Base-by-base conservation (phyloP, 768 basidiomycete species). In the Cyclocybe aegerita region DNA sequence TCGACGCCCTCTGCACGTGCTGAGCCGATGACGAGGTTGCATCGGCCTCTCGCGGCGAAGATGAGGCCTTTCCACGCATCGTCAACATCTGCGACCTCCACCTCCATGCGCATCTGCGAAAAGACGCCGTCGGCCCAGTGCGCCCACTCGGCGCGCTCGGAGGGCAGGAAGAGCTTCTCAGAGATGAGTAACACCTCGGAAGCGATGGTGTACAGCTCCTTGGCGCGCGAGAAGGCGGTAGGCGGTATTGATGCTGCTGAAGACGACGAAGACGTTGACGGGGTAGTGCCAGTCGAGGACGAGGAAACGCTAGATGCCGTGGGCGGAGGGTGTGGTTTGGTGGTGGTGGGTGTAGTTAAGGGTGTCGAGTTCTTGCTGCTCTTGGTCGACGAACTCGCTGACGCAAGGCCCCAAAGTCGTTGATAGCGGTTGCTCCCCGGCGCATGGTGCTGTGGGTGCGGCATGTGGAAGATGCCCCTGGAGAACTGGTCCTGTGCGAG, bases 391-490 rank as follows among this genome's bases (percentile, higher is more conserved):
- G 30, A 30, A 43, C 8, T 43, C 7, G 34, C 38, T 41, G 7
- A 8, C 15, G 15, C 16, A 15, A n/a, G 15, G 45, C 36, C 38
- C 31, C 23, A 23, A 23, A 23, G 11, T 7, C 39, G 5, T 30
- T 12, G 33, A 17, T 50, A 17, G 44, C 29, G 36, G 39, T 40
- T 39, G 35, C 46, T 39, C 16, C 23, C 40, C 30, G 9, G 12
- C 35, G 16, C 9, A 7, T 10, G 36, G 29, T 60, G 56, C 39
- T 54, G 56, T 16, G 70, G 73, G 56, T 82, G 83, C 1, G 85
- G 86, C 85, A 86, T 85, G 61, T 85, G 80, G 61, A 88, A 81
- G 49, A 86, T 85, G 5, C 84, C 86, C 15, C 84, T 71, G 4
- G 78, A 78, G 60, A 86, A 85, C 54, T 86, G 85, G 63, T 86